phyloP scores from a whole-genome alignment of 441 rosid genomes.

The Brassica hybrid region DNA sequence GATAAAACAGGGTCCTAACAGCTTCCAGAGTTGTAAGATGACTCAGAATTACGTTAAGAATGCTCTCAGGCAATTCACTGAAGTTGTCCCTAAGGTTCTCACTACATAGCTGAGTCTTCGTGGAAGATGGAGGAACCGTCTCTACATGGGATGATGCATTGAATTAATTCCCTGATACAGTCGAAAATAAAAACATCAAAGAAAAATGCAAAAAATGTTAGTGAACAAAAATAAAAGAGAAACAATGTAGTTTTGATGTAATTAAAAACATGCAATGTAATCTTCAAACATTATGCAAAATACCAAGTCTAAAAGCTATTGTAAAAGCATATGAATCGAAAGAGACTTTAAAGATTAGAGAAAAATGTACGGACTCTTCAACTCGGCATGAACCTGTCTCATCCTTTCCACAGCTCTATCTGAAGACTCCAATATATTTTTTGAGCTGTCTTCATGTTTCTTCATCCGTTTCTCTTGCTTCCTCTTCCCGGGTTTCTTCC shows the following conservation, averaged over 20 bases:
- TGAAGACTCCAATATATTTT: slow-evolving; percentile 12
- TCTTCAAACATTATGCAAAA: slow-evolving; percentile 10
- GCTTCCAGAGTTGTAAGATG: slow-evolving; percentile 33
- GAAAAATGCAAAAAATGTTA: not conserved
- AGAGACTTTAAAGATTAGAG: slow-evolving; percentile 16
- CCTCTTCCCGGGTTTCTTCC: slow-evolving; percentile 33
- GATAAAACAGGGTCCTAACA: too few relatives aligned
- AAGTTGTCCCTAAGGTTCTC: slow-evolving; percentile 12
- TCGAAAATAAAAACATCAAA: not conserved
- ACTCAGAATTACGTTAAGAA: not conserved
- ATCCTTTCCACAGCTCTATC: slow-evolving; percentile 31
- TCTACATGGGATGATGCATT: slow-evolving; percentile 18
- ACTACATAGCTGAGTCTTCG: slow-evolving; percentile 1
- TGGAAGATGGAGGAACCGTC: slow-evolving; percentile 25
- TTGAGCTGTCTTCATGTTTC: slow-evolving; percentile 12
- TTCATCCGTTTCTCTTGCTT: slow-evolving; percentile 32
- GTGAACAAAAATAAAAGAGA: not conserved
- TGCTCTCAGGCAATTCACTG: slow-evolving; percentile 28
- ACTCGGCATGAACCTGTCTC: slow-evolving; percentile 20
- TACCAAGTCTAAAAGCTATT: not conserved
- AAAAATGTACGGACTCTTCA: slow-evolving; percentile 31
- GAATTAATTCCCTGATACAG: slow-evolving; percentile 7
- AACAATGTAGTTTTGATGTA: not conserved
- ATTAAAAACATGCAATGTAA: not conserved
- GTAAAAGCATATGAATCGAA: not conserved